Base-by-base conservation (phyloP, 2,329 filamentous ascomycete species). In the Ilyonectria mors-panacis region DNA sequence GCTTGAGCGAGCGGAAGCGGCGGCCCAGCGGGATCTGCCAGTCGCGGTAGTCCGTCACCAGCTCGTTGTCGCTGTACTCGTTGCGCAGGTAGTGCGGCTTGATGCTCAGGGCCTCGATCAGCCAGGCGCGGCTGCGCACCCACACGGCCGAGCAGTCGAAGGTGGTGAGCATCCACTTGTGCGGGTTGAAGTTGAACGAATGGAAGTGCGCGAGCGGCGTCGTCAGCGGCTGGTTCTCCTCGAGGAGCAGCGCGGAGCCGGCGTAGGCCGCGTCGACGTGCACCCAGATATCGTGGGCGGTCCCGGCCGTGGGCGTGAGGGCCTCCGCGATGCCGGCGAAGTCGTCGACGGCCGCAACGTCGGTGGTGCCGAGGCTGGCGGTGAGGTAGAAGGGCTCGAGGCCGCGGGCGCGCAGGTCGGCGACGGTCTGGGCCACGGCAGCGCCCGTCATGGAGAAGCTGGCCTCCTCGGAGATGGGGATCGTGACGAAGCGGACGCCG, bases 91-190 rank as follows among this genome's bases (percentile, higher is more conserved):
- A 98, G 5, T 92, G 87, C 0, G 93, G 93, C 17, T 92, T 92
- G 78, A 96, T 92, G 77, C 89, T 91, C 47, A 97, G 87, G 0
- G 94, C 93, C 68, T 91, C 87, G 48, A 92, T 94, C n/a, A 98
- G 88, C 81, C 94, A 91, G 61, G 85, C 83, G 17, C 95, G 89
- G 75, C 91, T 87, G 69, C 91, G 91, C 55, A 98, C 90, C 82
- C 90, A 98, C 51, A 97, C 87, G 71, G 92, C 92, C 61, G 92
- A 94, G 75, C 86, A 88, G 79, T 98, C 95, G 76, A 98, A 98
- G 81, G 97, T 97, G 64, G 94, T 94, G 19, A 98, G 89, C 54
- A 98, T 86, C 95, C 95, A 98, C 84, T 98, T 98, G 86, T 98
- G 95, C 88, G 97, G 93, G 85, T 98, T 98, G 84, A 95, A 90